Evolutionary conservation across 116 monocot genomes (phyloP), one percentile per base, ranked within the genome.

Genomic region (Posidonia oceanica): DNA sequence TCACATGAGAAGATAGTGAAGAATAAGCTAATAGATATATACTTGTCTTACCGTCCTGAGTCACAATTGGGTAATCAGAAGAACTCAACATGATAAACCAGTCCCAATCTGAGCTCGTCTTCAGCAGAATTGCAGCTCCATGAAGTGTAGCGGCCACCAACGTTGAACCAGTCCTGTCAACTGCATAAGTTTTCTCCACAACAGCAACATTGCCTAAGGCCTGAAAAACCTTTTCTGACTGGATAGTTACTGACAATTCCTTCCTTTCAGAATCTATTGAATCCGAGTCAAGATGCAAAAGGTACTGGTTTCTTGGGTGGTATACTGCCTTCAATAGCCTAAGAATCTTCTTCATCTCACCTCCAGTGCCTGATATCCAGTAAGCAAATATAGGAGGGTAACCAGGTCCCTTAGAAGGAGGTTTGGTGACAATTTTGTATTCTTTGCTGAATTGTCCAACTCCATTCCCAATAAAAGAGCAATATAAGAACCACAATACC

Each of bases 41-140:
- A 67, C 74, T 14, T 71, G 71, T 21, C 75, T 75, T 76, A 94
- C 94, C 94, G 80, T 94, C 94, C 77, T 94, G 94, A 15, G 90
- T 76, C 0, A 94, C 81, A 39, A 90, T 62, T 10, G 94, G 94
- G 78, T 94, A 94, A 76, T 94, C 94, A 2, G 82, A 81, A 61
- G 94, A 66, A 64, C 90, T 94, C 53, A 94, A 56, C 18, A 80
- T 72, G 40, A 94, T 85, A 44, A 94, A 87, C 94, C 94, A 94
- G 72, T 94, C 94, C 94, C 94, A 94, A 67, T 83, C 76, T 10
- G 53, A 38, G 23, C 67, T 69, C 48, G 82, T 66, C 71, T 69
- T 87, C 39, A 94, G 83, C 74, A 94, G 51, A 52, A 94, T 68
- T 0, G 94, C 87, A 15, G 94, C 90, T n/a, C 80, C 94, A 59